Base-by-base conservation (phyloP, 768 basidiomycete genomes). In the Psilocybe subaeruginosa region DNA sequence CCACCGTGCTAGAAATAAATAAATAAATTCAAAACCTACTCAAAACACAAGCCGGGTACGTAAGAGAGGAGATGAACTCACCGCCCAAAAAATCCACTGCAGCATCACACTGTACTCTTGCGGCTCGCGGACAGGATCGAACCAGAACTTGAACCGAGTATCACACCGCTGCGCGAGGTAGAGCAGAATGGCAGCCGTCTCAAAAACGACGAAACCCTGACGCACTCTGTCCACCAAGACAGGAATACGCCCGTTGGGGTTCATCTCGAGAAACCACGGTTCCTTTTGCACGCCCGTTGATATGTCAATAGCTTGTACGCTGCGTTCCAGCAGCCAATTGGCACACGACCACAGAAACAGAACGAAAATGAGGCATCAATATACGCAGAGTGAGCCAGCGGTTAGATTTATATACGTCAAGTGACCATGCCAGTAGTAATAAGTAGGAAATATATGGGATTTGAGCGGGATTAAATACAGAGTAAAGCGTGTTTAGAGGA, bases 1-100 rank as follows among this genome's bases (percentile, higher is more conserved):
- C 88, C 89, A 0, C 88, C 90, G 68, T 91, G 88, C 85, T 89
- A 69, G 29, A 50, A 29, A 56, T 17, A 14, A 31, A 12, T 60
- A 35, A 41, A 31, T 23, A 30, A 51, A 19, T 9, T 33, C 55
- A 49, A n/a, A 29, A 46, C 39, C 23, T 16, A 29, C 8, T 12
- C 17, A 12, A 43, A 64, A 35, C 11, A 7, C 11, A 11, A 35
- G 33, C 33, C 33, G 33, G 33, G 6, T 35, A 7, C 33, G 33
- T 11, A 35, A 11, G 33, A 35, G 33, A 35, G 33, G 33, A 7
- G 33, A 11, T 35, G 23, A 23, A 35, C 33, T 63, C 56, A 87
- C 86, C 8, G 85, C 82, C 65, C 91, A 94, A 77, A 93, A 91
- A 53, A 93, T 87, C 92, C 92, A 95, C 68, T 91, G 90, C 33